Base-by-base conservation (phyloP, 139 green algal species). In the Tetradesmus obliquus region DNA sequence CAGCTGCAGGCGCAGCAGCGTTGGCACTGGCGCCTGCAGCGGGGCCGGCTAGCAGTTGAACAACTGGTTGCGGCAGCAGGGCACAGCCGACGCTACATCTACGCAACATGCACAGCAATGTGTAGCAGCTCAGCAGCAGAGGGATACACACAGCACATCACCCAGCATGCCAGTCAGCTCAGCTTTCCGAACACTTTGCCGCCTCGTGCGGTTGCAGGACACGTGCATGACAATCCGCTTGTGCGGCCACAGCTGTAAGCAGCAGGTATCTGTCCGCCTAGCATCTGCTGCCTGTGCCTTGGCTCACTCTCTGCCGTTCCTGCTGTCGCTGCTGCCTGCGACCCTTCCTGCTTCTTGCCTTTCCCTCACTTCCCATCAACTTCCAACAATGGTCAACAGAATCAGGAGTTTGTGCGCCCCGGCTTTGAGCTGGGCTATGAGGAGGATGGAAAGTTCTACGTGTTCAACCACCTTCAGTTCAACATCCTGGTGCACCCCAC, bases 381-480 rank as follows among this genome's bases (percentile, higher is more conserved):
- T 86, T 15, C 0, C 24, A 86, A 86, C 19, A 86, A 54, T 76
- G 32, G 13, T 66, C 54, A 51, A 17, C 93, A 96, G 92, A 91
- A 97, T 55, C 84, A 96, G 54, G 94, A 97, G 62, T 95, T 93
- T 84, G 93, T 98, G 45, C 95, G 92, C 1, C 96, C 97, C 4
- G 98, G 98, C 24, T 99, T 97, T 94, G 96, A 98, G 91, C 90
- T 99, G 19, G 98, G 98, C 19, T 97, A 93, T 88, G 88, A 95
- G 72, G 87, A 94, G 7, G 93, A 94, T 58, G 95, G 95, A 89
- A 94, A 95, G 84, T 97, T 96, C 91, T 99, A 96, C 92, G 94
- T 99, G 62, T 97, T 98, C 96, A 99, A 99, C 93, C 97, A 99
- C 93, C 95, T 99, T 45, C 96, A 97, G 93, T 99, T 99, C 95